Evolutionary conservation across 208 protist genomes (phyloP).

Genomic region (Crithidia acanthocephali): DNA sequence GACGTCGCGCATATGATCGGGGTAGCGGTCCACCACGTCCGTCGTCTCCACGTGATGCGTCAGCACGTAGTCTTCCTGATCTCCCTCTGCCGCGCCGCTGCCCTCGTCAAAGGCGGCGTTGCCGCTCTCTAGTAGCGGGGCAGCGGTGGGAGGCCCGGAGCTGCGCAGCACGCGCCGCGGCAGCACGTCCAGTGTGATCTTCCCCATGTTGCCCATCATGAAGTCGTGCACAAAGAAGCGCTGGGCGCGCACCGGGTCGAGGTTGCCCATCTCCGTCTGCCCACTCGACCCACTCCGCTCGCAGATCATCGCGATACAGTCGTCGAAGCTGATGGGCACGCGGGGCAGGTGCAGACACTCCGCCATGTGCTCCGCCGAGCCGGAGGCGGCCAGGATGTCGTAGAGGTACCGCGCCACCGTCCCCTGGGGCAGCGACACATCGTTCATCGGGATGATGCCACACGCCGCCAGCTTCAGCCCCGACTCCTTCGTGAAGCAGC

Average conservation of each 20-base stretch:
- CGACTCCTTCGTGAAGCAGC: conserved; percentile 84
- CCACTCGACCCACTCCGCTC: conserved; percentile 85
- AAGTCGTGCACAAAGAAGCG: conserved; percentile 90
- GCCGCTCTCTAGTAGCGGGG: conserved; percentile 24
- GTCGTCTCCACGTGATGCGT: conserved; percentile 79
- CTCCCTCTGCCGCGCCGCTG: neutral
- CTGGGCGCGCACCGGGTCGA: conserved; percentile 71
- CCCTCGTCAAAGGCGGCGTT: neutral
- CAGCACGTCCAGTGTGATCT: conserved; percentile 84
- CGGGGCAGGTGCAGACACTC: conserved; percentile 86
- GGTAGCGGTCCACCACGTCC: conserved; percentile 79
- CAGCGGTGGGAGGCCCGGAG: conserved; percentile 12
- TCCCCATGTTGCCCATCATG: conserved; percentile 76
- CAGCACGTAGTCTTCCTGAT: conserved; percentile 38
- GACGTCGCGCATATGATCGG: conserved; percentile 82
- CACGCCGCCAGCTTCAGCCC: conserved; percentile 88
- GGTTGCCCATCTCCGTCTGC: conserved; percentile 83
- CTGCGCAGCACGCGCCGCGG: conserved; percentile 54
- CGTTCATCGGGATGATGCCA: conserved; percentile 86
- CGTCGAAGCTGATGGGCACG: conserved; percentile 89
- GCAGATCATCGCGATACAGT: conserved; percentile 90
- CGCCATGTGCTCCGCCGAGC: conserved; percentile 77
- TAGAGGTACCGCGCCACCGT: conserved; percentile 87
- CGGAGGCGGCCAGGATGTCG: conserved; percentile 71
- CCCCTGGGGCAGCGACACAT: conserved; percentile 67